phyloP scores from a whole-genome alignment of 2,329 filamentous ascomycete genomes.

The Pseudogymnoascus sp. region DNA sequence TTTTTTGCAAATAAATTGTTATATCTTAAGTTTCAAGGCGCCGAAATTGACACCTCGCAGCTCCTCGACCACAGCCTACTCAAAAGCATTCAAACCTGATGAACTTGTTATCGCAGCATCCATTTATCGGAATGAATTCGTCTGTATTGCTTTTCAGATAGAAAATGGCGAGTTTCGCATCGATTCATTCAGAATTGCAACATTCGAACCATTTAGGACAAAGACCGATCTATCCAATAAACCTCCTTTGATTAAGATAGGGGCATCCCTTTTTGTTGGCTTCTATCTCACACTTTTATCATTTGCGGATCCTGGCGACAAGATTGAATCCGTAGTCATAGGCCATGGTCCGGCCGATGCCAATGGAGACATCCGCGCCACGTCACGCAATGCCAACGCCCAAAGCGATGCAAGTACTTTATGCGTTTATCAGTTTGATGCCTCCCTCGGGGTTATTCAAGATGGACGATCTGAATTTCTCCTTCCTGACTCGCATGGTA shows the following conservation, averaged over 20 bases:
- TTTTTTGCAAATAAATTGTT: background rate
- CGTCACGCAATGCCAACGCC: background rate
- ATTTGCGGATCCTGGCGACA: background rate
- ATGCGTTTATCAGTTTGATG: background rate
- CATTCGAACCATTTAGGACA: background rate
- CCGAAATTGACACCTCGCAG: background rate
- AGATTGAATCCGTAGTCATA: background rate
- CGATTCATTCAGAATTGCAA: background rate
- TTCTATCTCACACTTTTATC: background rate
- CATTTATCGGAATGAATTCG: background rate
- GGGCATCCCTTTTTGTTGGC: background rate
- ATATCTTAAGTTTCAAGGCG: background rate
- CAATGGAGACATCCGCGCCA: background rate
- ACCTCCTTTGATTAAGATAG: background rate
- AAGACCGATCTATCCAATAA: background rate
- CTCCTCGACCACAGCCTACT: background rate
- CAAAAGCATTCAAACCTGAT: background rate
- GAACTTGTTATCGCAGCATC: slow-evolving; percentile 8
- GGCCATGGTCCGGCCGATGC: background rate
- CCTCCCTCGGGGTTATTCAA: background rate
- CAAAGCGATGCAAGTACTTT: background rate
- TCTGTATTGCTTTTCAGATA: slow-evolving; percentile 4
- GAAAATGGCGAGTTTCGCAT: background rate
- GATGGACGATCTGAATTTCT: background rate
- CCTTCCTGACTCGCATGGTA: background rate